Evolutionary conservation across 2,329 filamentous ascomycete species (phyloP).

Genomic region (Exophiala viscosa): DNA sequence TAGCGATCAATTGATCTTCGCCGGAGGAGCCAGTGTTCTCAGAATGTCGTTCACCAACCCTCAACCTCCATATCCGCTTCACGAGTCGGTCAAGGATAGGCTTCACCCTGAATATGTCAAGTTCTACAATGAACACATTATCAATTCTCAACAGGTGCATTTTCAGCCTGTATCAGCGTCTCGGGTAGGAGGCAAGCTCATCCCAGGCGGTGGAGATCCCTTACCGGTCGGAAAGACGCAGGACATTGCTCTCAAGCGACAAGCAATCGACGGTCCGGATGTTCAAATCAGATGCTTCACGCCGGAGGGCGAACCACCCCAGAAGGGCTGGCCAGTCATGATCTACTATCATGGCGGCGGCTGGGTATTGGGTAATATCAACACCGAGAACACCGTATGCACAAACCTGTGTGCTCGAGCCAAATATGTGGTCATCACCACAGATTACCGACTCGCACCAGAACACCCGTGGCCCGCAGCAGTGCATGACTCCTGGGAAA

Average conservation of each 20-base stretch:
- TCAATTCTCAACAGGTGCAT: conserved; percentile 53
- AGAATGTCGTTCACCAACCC: conserved; percentile 29
- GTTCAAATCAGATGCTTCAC: conserved; percentile 50
- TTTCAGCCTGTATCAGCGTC: conserved; percentile 52
- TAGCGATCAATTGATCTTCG: too few relatives aligned
- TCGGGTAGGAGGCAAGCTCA: conserved; percentile 50
- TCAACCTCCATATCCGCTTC: conserved; percentile 46
- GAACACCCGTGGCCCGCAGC: neutral
- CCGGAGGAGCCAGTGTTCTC: neutral
- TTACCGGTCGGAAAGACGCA: conserved; percentile 46
- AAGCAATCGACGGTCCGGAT: conserved; percentile 46
- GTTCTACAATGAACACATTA: conserved; percentile 52
- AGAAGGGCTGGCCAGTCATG: conserved; percentile 52
- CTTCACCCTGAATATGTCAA: conserved; percentile 50
- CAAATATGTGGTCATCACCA: conserved; percentile 52
- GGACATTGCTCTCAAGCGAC: conserved; percentile 44
- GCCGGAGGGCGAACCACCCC: conserved; percentile 42
- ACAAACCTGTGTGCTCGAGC: conserved; percentile 52
- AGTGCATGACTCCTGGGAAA: conserved; percentile 1
- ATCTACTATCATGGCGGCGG: conserved; percentile 59
- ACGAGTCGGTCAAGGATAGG: conserved; percentile 45
- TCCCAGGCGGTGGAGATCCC: conserved; percentile 51
- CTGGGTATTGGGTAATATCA: conserved; percentile 57
- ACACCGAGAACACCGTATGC: conserved; percentile 56
- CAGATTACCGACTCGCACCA: conserved; percentile 50